Percentiles rank a stretch among this genome's conserved stretches.
phyloP scores from a whole-genome alignment of 2,329 filamentous ascomycete genomes.

The Clonostachys rosea region DNA sequence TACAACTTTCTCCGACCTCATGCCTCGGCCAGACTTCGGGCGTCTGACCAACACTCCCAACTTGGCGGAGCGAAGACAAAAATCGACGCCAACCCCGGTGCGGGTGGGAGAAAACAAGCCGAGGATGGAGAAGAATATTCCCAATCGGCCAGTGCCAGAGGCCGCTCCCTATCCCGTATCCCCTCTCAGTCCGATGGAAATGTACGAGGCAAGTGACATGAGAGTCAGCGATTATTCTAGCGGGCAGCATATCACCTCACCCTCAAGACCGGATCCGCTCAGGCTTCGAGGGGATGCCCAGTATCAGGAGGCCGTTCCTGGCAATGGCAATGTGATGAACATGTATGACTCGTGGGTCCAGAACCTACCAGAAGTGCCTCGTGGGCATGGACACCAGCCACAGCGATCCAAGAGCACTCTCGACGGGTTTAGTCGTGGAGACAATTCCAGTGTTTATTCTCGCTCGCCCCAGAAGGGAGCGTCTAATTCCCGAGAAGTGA shows the following conservation, averaged over 20 bases:
- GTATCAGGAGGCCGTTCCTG: too few species aligned
- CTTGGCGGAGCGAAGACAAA: slow-evolving; percentile 22
- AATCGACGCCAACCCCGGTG: slow-evolving; percentile 15
- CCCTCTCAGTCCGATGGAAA: slow-evolving; percentile 14
- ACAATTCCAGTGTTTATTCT: slow-evolving; percentile 6
- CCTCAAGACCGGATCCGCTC: too few species aligned
- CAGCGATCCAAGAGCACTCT: slow-evolving; percentile 18
- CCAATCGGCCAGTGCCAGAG: slow-evolving; percentile 2
- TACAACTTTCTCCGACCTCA: slow-evolving; percentile 11
- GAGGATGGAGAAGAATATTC: background rate
- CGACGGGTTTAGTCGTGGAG: slow-evolving; percentile 7
- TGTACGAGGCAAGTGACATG: slow-evolving; percentile 1
- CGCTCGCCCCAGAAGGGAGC: slow-evolving; percentile 1
- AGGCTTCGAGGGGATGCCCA: too few species aligned
- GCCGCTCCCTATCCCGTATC: slow-evolving; percentile 13
- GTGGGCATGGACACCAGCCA: too few species aligned
- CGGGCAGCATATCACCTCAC: too few species aligned
- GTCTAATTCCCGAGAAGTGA: background rate
- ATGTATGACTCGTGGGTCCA: too few species aligned
- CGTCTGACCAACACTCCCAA: slow-evolving; percentile 1
- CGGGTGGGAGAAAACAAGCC: slow-evolving; percentile 8
- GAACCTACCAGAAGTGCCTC: too few species aligned
- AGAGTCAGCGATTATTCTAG: background rate
- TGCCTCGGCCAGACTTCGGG: slow-evolving; percentile 10
- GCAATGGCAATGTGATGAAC: too few species aligned